Conservation (phyloP, 1,284 basidiomycete species). For the Rhodotorula sp. region DNA sequence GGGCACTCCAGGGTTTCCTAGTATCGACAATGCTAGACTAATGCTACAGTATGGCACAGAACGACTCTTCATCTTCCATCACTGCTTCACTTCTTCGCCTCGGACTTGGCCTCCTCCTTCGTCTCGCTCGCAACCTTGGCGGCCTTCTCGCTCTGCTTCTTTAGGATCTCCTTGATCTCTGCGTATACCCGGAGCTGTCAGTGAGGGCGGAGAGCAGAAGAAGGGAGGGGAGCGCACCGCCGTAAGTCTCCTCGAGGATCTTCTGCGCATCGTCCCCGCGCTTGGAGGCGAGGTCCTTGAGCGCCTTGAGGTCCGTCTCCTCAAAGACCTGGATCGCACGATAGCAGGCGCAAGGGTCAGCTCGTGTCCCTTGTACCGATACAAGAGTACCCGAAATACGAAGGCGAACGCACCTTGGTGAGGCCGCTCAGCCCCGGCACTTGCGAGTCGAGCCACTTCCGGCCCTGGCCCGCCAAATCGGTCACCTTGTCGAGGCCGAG, state of each 20-base stretch:
- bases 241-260: slow-evolving; percentile 50
- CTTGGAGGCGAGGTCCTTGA: slow-evolving; percentile 55
- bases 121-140: slow-evolving; percentile 42
- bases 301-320: slow-evolving; percentile 50
- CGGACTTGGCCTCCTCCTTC: slow-evolving; percentile 31
- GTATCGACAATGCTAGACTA: not conserved
- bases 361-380: too few relatives aligned
- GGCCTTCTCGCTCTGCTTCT: slow-evolving; percentile 43
- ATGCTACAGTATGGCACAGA: not conserved
- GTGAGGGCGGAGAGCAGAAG: not conserved
- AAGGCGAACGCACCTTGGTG: slow-evolving; percentile 31
- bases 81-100: slow-evolving; percentile 24
- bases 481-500: slow-evolving; percentile 48
- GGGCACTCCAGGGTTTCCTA: too few relatives aligned
- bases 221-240: slow-evolving; percentile 11
- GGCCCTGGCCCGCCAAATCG: slow-evolving; percentile 41
- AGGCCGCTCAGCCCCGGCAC: slow-evolving; percentile 31
- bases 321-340: slow-evolving; percentile 33
- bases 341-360: not conserved
- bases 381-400: not conserved
- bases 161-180: slow-evolving; percentile 45
- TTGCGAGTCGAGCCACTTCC: slow-evolving; percentile 24
- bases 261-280: slow-evolving; percentile 56
- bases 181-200: not conserved
- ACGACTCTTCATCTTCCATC: not conserved